Evolutionary conservation across 495 filamentous ascomycete species (phyloP).

Genomic region (Tuber indicum): DNA sequence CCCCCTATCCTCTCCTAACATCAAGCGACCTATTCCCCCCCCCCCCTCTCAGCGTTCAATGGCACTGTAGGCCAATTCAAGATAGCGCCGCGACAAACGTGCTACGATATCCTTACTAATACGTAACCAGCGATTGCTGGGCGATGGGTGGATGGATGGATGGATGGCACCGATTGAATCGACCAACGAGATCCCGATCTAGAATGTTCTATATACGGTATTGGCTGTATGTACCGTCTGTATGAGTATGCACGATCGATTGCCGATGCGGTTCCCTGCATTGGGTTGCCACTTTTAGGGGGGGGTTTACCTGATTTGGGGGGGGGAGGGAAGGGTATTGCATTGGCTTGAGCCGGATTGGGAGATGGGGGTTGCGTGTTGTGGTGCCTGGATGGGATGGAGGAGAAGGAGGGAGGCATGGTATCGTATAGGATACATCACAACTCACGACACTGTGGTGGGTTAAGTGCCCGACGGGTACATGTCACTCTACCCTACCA

Average conservation of each 20-base stretch:
- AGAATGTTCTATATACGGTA: not conserved
- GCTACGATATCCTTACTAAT: not conserved
- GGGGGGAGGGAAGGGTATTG: not conserved
- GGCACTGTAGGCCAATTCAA: not conserved
- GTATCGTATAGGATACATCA: not conserved
- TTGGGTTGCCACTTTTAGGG: not conserved
- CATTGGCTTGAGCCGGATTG: not conserved
- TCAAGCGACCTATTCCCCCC: not conserved
- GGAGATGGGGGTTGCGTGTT: not conserved
- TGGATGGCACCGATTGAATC: slow-evolving; percentile 2
- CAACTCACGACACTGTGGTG: not conserved
- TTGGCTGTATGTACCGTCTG: slow-evolving; percentile 1
- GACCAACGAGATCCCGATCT: slow-evolving; percentile 4
- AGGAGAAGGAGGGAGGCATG: not conserved
- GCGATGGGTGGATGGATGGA: not conserved
- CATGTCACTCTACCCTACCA: not conserved
- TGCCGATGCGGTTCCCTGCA: slow-evolving; percentile 3
- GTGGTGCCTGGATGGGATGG: not conserved
- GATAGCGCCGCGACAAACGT: not conserved
- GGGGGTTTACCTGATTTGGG: not conserved
- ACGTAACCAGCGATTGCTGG: not conserved
- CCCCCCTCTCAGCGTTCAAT: not conserved
- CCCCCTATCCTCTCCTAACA: not conserved
- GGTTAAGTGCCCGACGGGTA: not conserved
- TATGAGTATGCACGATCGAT: not conserved